These are phyloP conservation scores for Zygnema cylindricum DNA, from an alignment of 139 green algal genomes.

Conservation along the genomic window DNA sequence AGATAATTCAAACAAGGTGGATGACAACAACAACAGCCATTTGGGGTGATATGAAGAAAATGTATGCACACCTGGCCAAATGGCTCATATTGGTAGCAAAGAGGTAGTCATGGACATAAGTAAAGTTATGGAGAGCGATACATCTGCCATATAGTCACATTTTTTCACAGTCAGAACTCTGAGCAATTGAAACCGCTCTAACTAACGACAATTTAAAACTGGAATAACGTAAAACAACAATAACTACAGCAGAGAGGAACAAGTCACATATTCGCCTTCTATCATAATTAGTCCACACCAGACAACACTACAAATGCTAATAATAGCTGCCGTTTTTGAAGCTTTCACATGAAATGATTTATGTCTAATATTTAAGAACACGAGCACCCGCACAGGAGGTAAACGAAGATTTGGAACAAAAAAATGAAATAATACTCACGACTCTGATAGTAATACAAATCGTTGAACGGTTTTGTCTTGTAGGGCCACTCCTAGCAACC, in stretches of 20 bases:
- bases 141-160: no score
- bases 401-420: no score
- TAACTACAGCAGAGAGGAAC: no score
- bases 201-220: no score
- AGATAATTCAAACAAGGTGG: neutral
- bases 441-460: slow-evolving; percentile 58
- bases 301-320: neutral
- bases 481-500: slow-evolving; percentile 44
- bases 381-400: no score
- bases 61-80: neutral
- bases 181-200: no score
- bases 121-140: slow-evolving; percentile 60
- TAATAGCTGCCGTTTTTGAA: neutral
- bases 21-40: neutral
- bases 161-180: no score
- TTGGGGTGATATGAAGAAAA: no score
- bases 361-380: no score
- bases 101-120: slow-evolving; percentile 52
- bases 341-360: neutral
- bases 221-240: no score
- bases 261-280: no score
- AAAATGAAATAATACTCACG: slow-evolving; percentile 7
- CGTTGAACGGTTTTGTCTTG: slow-evolving; percentile 36
- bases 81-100: slow-evolving; percentile 41
- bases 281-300: no score